Conservation (phyloP, 345 rosid genomes). For the Hibiscus tridactylites region DNA sequence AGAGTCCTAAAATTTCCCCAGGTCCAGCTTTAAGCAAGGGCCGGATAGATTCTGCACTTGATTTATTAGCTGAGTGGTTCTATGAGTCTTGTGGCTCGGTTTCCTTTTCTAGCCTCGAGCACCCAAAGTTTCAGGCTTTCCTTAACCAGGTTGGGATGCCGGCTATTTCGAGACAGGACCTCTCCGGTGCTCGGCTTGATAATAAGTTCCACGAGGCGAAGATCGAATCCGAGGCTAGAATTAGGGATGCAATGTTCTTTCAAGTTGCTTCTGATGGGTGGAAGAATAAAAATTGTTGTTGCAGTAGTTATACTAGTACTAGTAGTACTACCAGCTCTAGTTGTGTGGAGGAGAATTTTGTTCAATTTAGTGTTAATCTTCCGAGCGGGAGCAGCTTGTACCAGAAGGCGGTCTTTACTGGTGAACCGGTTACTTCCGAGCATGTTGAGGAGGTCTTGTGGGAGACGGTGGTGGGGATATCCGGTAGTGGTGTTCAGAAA, state of each 20-base stretch:
- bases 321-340: background rate
- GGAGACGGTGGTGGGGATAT: constrained; percentile 34
- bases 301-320: background rate
- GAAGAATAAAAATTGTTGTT: constrained; percentile 26
- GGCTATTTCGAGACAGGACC: constrained; percentile 28
- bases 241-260: constrained; percentile 45
- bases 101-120: constrained; percentile 43
- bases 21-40: constrained; percentile 41
- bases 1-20: constrained; percentile 42
- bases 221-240: constrained; percentile 37
- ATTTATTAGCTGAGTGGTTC: constrained; percentile 43
- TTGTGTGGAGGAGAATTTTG: constrained; percentile 30
- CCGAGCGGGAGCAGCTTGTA: constrained; percentile 45
- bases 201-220: constrained; percentile 34
- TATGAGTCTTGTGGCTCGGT: constrained; percentile 46
- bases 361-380: constrained; percentile 38
- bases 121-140: constrained; percentile 47
- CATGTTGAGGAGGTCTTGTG: constrained; percentile 44
- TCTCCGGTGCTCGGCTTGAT: constrained; percentile 36
- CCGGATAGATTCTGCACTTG: constrained; percentile 41
- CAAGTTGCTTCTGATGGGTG: constrained; percentile 50
- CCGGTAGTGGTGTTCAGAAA: constrained; percentile 32
- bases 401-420: constrained; percentile 27
- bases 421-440: constrained; percentile 34
- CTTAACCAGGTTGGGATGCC: constrained; percentile 52